Evolutionary conservation across 441 rosid species (phyloP).

Genomic region (Hypseocharis bilobata): DNA sequence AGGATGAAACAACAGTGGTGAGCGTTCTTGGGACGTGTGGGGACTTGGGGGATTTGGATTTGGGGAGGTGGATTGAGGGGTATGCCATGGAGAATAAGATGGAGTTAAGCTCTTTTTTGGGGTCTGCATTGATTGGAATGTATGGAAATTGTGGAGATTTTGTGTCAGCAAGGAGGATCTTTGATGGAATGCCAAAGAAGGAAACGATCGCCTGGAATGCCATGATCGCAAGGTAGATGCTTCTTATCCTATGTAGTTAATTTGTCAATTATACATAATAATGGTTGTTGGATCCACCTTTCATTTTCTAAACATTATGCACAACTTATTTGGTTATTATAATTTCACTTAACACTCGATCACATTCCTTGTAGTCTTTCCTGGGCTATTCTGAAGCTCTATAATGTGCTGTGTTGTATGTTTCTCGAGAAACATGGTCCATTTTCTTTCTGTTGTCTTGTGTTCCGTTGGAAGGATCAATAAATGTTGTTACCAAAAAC

Average conservation of each 20-base stretch:
- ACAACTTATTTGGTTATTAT: too few species aligned
- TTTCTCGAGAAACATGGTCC: too few species aligned
- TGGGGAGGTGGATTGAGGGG: conserved; percentile 55
- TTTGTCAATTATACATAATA: too few species aligned
- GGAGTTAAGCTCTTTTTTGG: conserved; percentile 43
- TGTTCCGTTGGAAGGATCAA: too few species aligned
- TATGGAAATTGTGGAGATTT: conserved; percentile 70
- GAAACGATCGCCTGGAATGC: conserved; percentile 77
- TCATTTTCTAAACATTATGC: too few species aligned
- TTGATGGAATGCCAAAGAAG: conserved; percentile 47
- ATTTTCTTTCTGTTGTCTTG: too few species aligned
- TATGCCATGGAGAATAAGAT: conserved; percentile 36
- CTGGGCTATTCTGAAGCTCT: too few species aligned
- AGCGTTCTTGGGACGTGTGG: conserved; percentile 63
- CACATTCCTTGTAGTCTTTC: too few species aligned
- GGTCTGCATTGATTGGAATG: conserved; percentile 69
- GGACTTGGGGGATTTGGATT: conserved; percentile 49
- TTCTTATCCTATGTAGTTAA: background rate
- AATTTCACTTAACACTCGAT: too few species aligned
- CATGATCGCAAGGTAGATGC: conserved; percentile 74
- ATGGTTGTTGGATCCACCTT: too few species aligned
- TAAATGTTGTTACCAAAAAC: too few species aligned
- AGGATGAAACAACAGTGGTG: conserved; percentile 68
- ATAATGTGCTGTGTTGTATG: too few species aligned
- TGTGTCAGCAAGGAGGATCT: conserved; percentile 53